Conservation (phyloP, 208 protist genomes). For the Strigomonas culicis region DNA sequence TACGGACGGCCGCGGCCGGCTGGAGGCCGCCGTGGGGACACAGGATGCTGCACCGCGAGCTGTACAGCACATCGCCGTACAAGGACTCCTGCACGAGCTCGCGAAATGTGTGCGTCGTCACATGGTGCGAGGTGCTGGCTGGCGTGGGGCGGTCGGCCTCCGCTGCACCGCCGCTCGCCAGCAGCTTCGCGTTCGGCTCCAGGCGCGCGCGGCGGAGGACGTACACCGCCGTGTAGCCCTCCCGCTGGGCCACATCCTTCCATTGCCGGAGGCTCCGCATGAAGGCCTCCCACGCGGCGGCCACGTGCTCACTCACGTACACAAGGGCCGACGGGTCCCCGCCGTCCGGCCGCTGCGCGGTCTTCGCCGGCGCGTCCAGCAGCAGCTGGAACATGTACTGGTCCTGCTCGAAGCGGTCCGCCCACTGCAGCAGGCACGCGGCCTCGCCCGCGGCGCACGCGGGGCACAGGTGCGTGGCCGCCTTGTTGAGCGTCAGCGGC, state of each 20-base stretch:
- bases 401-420: conserved; percentile 29
- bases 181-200: background rate
- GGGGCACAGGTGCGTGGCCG: conserved; percentile 29
- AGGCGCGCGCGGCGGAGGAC: background rate
- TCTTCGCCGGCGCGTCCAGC: background rate
- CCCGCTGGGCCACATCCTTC: conserved; percentile 26
- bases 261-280: conserved; percentile 20
- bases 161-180: background rate
- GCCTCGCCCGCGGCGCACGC: conserved; percentile 42
- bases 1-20: conserved; percentile 28
- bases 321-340: conserved; percentile 14
- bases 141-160: background rate
- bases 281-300: conserved; percentile 46
- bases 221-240: conserved; percentile 53
- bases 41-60: conserved; percentile 17
- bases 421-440: conserved; percentile 25
- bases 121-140: background rate
- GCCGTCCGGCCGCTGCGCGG: background rate
- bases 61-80: background rate
- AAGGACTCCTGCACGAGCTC: background rate
- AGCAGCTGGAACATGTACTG: conserved; percentile 9
- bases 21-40: conserved; percentile 53
- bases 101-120: background rate
- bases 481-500: background rate
- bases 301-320: conserved; percentile 48